Evolutionary conservation across 345 rosid genomes (phyloP), one percentile per base, ranked within the genome.

Genomic region (Aethionema arabicum): DNA sequence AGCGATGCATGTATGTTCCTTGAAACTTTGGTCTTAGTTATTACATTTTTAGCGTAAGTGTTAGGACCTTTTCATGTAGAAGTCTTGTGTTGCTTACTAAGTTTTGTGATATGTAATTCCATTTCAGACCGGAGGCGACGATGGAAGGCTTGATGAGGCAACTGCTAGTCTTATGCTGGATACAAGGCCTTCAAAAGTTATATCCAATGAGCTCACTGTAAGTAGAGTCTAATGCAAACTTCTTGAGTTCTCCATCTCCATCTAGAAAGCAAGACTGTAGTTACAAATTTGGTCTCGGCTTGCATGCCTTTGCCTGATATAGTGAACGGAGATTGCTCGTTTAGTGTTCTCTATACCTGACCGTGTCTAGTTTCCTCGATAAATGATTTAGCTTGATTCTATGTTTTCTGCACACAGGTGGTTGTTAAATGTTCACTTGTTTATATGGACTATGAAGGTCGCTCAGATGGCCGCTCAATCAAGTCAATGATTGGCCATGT

Each of bases 131-230:
- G 90, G 86, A 69, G 91, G 72, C 45, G 83, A 83, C 66, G 95
- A 90, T 66, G 95, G 95, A 65, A 87, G 82, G 74, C 77, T 90
- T 63, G 99, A 93, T 74, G 97, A 90, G 79, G 93, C 79, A 64
- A 70, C 96, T 78, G 96, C 95, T 59, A 79, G 84, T 80, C 82
- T 85, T 77, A 83, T 90, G 67, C 86, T 90, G 55, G 99, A 93
- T 81, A 78, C 86, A 53, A 82, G 81, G 76, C 99, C 99, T 59
- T 93, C 99, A 3, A 93, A 87, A 90, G 99, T 93, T 74, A 82
- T 87, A 59, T 85, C 97, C 2, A 83, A 70, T 74, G 99, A 93
- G 78, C 78, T 87, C 61, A 87, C 95, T 44, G 99, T 93, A 84
- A 87, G 99, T 78, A 67, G 64, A 53, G 46, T 59, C 57, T 48